phyloP scores from a whole-genome alignment of 2,329 filamentous ascomycete genomes.

The Stachybotrys echinatus region DNA sequence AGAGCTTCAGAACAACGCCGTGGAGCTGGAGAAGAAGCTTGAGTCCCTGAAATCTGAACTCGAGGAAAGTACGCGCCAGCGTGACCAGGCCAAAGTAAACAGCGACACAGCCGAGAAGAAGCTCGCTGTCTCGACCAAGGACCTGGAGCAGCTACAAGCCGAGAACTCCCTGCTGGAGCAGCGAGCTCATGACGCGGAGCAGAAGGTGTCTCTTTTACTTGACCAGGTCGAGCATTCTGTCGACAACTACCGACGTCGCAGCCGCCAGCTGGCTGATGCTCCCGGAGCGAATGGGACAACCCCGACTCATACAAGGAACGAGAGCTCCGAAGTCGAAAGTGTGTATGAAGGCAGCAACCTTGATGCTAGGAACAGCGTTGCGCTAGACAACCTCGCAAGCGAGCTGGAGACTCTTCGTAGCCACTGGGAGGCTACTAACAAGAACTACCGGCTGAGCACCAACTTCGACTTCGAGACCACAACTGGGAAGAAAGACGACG shows the following conservation, averaged over 20 bases:
- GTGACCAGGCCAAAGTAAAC: constrained; percentile 57
- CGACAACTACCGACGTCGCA: constrained; percentile 84
- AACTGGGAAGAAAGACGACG: constrained; percentile 36
- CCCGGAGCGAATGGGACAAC: constrained; percentile 27
- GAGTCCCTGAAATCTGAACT: constrained; percentile 65
- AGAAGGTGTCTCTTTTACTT: constrained; percentile 85
- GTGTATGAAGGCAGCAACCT: constrained; percentile 50
- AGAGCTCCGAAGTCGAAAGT: constrained; percentile 57
- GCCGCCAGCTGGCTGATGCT: constrained; percentile 48
- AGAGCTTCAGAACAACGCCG: constrained; percentile 61
- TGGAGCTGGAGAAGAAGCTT: constrained; percentile 68
- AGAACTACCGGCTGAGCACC: constrained; percentile 86
- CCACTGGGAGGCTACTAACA: constrained; percentile 95
- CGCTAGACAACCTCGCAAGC: constrained; percentile 83
- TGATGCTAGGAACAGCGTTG: constrained; percentile 54
- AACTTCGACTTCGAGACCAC: constrained; percentile 76
- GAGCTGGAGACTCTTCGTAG: constrained; percentile 86
- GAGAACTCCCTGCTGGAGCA: constrained; percentile 79
- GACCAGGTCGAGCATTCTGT: constrained; percentile 94
- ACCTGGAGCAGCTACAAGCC: constrained; percentile 75
- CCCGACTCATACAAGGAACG: constrained; percentile 42
- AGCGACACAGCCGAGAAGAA: constrained; percentile 50
- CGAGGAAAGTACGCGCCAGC: constrained; percentile 57
- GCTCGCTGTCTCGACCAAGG: constrained; percentile 54
- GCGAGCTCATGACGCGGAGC: constrained; percentile 83